phyloP scores from a whole-genome alignment of 2,329 filamentous ascomycete species.

The Geosmithia flava region DNA sequence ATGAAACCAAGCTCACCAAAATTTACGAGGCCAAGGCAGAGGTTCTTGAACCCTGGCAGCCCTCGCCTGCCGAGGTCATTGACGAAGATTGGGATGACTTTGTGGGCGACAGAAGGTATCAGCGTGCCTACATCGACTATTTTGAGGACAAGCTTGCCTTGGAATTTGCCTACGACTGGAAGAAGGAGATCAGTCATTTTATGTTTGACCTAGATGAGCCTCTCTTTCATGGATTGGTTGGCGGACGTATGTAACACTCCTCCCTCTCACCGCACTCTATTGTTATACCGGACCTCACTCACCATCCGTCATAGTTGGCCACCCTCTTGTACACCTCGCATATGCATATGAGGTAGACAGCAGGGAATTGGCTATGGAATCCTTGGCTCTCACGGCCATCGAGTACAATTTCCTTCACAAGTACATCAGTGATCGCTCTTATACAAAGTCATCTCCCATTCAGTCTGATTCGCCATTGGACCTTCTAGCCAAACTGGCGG shows the following conservation, averaged over 20 bases:
- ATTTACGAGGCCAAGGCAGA: slow-evolving; percentile 71
- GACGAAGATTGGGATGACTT: slow-evolving; percentile 79
- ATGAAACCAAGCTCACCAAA: slow-evolving; percentile 57
- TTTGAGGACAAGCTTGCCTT: slow-evolving; percentile 83
- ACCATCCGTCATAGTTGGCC: slow-evolving; percentile 49
- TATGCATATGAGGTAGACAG: slow-evolving; percentile 85
- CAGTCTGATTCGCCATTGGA: slow-evolving; percentile 51
- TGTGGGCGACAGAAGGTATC: slow-evolving; percentile 67
- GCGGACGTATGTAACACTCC: slow-evolving; percentile 50
- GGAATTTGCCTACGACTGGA: slow-evolving; percentile 72
- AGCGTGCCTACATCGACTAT: slow-evolving; percentile 86
- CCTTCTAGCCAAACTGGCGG: slow-evolving; percentile 55
- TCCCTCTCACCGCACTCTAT: not conserved
- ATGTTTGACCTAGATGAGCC: slow-evolving; percentile 64
- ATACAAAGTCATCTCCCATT: slow-evolving; percentile 52
- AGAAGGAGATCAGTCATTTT: slow-evolving; percentile 61
- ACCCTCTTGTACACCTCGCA: slow-evolving; percentile 89
- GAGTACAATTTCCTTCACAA: slow-evolving; percentile 49
- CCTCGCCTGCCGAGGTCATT: slow-evolving; percentile 75
- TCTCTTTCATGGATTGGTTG: slow-evolving; percentile 67
- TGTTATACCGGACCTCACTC: not conserved
- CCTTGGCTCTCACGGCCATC: slow-evolving; percentile 54
- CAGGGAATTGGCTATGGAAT: slow-evolving; percentile 80
- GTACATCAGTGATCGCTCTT: slow-evolving; percentile 60
- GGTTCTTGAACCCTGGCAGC: slow-evolving; percentile 64